Percentiles rank a stretch among this genome's conserved stretches.
Evolutionary conservation across 768 basidiomycete genomes (phyloP).

Genomic region (Gymnopilus junonius): DNA sequence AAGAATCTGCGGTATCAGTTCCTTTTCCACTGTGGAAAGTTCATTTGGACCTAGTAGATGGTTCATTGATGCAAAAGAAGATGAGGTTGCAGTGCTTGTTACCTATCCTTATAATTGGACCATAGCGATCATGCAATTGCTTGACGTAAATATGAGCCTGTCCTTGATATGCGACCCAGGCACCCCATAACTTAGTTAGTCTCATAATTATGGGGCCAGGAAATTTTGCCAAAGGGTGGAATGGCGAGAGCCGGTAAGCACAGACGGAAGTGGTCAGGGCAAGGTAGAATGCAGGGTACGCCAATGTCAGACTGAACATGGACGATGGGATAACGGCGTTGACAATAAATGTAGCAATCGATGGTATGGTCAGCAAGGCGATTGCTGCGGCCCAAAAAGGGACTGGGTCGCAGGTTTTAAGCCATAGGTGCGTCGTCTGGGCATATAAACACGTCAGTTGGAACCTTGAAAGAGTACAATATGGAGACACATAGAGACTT

Average conservation of each 20-base stretch:
- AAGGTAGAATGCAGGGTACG: not conserved
- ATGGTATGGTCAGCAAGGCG: not conserved
- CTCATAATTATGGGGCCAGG: conserved; percentile 49
- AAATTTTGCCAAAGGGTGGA: conserved; percentile 37
- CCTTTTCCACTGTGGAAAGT: conserved; percentile 31
- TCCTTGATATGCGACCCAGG: conserved; percentile 36
- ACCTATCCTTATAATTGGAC: conserved; percentile 60
- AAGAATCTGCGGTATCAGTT: conserved; percentile 36
- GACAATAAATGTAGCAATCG: not conserved
- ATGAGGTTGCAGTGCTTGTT: not conserved
- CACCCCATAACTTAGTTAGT: conserved; percentile 43
- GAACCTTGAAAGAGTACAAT: too few relatives aligned
- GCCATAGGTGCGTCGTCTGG: not conserved
- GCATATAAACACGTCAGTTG: not conserved
- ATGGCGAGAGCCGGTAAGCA: conserved; percentile 48
- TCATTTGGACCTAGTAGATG: conserved; percentile 47
- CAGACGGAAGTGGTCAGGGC: conserved; percentile 25
- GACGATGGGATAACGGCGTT: not conserved
- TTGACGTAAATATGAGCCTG: conserved; percentile 47
- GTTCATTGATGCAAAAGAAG: not conserved
- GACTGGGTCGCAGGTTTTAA: not conserved
- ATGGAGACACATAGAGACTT: not conserved
- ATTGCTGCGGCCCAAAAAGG: not conserved
- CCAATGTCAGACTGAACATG: not conserved
- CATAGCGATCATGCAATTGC: conserved; percentile 54